Evolutionary conservation across 2,329 filamentous ascomycete species (phyloP).

Genomic region (Ascochyta fabae): DNA sequence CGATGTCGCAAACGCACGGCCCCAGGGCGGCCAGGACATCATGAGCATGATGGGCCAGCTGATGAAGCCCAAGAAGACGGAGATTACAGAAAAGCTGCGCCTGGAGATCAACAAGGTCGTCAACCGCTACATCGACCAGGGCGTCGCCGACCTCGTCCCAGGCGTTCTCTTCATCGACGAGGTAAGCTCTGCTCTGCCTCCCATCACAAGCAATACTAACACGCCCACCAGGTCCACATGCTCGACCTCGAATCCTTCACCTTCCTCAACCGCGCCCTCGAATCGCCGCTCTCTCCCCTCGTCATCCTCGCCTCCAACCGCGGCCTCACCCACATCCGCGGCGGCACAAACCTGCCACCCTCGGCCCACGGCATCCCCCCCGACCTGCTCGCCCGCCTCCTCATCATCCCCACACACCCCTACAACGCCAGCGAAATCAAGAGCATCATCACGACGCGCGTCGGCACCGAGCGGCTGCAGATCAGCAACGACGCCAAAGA

Average conservation of each 20-base stretch:
- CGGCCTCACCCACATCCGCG: slow-evolving; percentile 90
- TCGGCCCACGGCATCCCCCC: slow-evolving; percentile 93
- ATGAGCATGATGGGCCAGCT: slow-evolving; percentile 99
- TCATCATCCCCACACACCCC: slow-evolving; percentile 93
- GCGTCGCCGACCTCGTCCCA: slow-evolving; percentile 95
- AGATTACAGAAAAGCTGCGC: slow-evolving; percentile 97
- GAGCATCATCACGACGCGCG: slow-evolving; percentile 84
- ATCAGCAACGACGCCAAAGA: slow-evolving; percentile 84
- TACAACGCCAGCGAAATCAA: slow-evolving; percentile 91
- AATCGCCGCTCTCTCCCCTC: slow-evolving; percentile 92
- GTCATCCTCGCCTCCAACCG: slow-evolving; percentile 98
- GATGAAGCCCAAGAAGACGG: slow-evolving; percentile 99
- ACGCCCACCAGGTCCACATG: slow-evolving; percentile 81
- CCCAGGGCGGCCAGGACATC: slow-evolving; percentile 96
- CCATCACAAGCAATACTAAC: slow-evolving; percentile 22
- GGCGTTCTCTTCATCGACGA: slow-evolving; percentile 99
- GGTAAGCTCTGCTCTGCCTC: slow-evolving; percentile 59
- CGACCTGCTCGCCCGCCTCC: slow-evolving; percentile 89
- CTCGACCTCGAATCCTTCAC: slow-evolving; percentile 99
- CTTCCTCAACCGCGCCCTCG: slow-evolving; percentile 96
- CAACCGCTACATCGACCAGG: slow-evolving; percentile 98
- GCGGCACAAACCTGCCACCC: slow-evolving; percentile 67
- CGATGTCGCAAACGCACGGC: slow-evolving; percentile 92
- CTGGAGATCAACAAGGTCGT: slow-evolving; percentile 99
- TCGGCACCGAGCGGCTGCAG: slow-evolving; percentile 79